Conservation (phyloP, 352 stramenopile species). For the Globisporangium polare region DNA sequence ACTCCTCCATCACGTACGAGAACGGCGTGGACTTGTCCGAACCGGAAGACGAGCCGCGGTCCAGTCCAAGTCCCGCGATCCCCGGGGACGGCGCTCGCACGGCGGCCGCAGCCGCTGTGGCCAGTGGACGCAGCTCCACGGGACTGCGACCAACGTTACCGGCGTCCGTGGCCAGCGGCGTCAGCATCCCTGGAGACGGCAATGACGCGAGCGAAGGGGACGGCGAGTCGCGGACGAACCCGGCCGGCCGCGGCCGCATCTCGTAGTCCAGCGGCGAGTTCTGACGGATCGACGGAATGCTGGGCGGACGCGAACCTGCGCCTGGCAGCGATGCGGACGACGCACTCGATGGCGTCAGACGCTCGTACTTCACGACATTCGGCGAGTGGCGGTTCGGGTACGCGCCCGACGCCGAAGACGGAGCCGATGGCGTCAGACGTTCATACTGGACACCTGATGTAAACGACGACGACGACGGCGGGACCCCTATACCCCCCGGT, state of each 20-base stretch:
- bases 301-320: slow-evolving; percentile 11
- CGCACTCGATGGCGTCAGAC: slow-evolving; percentile 27
- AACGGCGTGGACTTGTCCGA: slow-evolving; percentile 45
- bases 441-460: slow-evolving; percentile 10
- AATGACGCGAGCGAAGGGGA: slow-evolving; percentile 32
- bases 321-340: slow-evolving; percentile 12
- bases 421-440: slow-evolving; percentile 2
- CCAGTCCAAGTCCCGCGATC: background rate
- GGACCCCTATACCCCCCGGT: background rate
- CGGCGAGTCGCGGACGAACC: background rate
- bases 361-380: slow-evolving; percentile 42
- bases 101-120: background rate
- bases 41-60: background rate
- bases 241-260: slow-evolving; percentile 20
- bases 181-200: slow-evolving; percentile 52
- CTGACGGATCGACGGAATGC: slow-evolving; percentile 21
- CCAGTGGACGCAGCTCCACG: slow-evolving; percentile 23
- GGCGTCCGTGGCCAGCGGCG: slow-evolving; percentile 23
- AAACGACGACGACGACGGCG: background rate
- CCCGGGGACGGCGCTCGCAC: background rate
- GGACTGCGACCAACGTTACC: slow-evolving; percentile 31
- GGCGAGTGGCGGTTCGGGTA: slow-evolving; percentile 13
- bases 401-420: background rate
- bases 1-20: slow-evolving; percentile 71
- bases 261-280: slow-evolving; percentile 42